Conservation (phyloP, 805 yeast genomes). For the Scheffersomyces stipitis region DNA sequence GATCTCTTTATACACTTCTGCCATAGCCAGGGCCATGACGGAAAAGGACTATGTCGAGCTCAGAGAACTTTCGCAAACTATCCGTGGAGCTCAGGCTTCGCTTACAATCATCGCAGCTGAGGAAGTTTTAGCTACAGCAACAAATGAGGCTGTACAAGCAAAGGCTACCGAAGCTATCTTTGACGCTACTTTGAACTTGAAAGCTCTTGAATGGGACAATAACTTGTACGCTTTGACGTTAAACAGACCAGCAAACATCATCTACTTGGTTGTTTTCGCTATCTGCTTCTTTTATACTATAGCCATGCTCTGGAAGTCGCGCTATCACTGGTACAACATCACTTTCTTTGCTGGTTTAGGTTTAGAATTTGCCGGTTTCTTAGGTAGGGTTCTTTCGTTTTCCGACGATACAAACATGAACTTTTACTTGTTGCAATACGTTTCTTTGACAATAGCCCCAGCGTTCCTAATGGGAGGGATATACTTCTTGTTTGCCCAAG, state of each 20-base stretch:
- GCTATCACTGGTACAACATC: constrained; percentile 41
- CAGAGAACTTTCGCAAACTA: constrained; percentile 19
- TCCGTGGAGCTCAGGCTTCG: constrained; percentile 39
- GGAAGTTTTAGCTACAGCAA: constrained; percentile 40
- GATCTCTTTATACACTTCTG: constrained; percentile 15
- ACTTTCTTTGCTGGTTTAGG: constrained; percentile 36
- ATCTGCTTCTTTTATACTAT: constrained; percentile 22
- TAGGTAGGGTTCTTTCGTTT: constrained; percentile 36
- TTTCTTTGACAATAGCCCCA: constrained; percentile 39
- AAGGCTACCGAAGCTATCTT: constrained; percentile 33
- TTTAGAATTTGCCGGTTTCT: constrained; percentile 37
- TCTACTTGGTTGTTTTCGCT: constrained; percentile 28
- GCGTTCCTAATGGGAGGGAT: constrained; percentile 46
- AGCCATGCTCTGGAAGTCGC: constrained; percentile 29
- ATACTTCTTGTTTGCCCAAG: constrained; percentile 40
- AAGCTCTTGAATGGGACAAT: constrained; percentile 26
- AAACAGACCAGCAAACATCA: constrained; percentile 30
- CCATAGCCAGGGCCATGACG: constrained; percentile 16
- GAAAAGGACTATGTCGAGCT: constrained; percentile 19
- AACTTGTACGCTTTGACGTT: constrained; percentile 26
- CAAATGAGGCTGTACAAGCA: constrained; percentile 22
- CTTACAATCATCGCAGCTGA: constrained; percentile 34
- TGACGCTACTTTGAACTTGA: constrained; percentile 31
- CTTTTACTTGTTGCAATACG: constrained; percentile 32
- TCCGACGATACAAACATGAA: constrained; percentile 18